Evolutionary conservation across 1,139 yeast species (phyloP).

Genomic region (Sugiyamaella neomexicana): DNA sequence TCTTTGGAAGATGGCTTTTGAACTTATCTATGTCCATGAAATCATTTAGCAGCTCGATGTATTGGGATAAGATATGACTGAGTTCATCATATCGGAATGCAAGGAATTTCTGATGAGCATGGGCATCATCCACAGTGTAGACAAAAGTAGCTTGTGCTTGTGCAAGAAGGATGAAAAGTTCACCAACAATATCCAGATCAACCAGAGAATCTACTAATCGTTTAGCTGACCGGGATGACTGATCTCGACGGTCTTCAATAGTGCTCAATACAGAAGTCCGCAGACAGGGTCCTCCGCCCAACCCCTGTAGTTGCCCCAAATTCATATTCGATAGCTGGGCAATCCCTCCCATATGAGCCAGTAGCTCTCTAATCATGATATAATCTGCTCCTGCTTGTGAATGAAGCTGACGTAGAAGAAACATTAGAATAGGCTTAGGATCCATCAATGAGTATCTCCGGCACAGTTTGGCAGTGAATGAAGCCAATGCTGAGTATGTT

Average conservation of each 20-base stretch:
- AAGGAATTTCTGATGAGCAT: constrained; percentile 65
- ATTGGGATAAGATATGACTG: constrained; percentile 62
- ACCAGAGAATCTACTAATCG: constrained; percentile 53
- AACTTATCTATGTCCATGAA: constrained; percentile 47
- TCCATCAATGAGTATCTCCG: constrained; percentile 41
- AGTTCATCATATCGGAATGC: constrained; percentile 75
- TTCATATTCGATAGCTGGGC: constrained; percentile 67
- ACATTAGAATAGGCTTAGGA: constrained; percentile 50
- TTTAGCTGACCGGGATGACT: constrained; percentile 48
- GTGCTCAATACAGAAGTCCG: constrained; percentile 58
- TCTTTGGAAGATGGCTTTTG: constrained; percentile 45
- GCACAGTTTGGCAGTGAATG: constrained; percentile 43
- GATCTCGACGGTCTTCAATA: constrained; percentile 54
- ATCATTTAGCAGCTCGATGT: constrained; percentile 57
- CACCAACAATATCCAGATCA: constrained; percentile 53
- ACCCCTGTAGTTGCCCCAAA: constrained; percentile 59
- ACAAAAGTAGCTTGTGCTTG: constrained; percentile 44
- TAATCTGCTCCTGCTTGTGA: constrained; percentile 63
- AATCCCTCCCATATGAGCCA: constrained; percentile 80
- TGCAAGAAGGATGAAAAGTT: constrained; percentile 63
- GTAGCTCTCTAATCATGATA: constrained; percentile 65
- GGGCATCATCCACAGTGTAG: constrained; percentile 44
- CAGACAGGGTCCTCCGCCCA: constrained; percentile 65
- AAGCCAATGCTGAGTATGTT: constrained; percentile 43
- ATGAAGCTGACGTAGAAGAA: constrained; percentile 65